phyloP scores from a whole-genome alignment of 129 eudicot genomes.

The Centaurea solstitialis region DNA sequence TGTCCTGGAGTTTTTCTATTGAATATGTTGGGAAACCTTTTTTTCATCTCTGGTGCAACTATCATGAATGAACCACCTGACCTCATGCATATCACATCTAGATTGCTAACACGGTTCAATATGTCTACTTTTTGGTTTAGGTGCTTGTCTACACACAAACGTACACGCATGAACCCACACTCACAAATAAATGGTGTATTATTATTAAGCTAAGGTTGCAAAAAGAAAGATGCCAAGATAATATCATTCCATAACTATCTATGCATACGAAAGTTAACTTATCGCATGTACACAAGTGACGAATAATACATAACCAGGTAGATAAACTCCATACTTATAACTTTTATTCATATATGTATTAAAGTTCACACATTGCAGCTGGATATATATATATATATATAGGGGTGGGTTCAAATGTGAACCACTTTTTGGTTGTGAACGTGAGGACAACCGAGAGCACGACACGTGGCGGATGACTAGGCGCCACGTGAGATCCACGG shows the following conservation, averaged over 20 bases:
- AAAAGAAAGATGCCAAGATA: not conserved
- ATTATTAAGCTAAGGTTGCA: not conserved
- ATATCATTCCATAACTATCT: not conserved
- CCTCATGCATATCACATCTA: constrained; percentile 19
- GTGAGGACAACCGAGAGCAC: too few species aligned
- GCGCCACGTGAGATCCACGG: too few species aligned
- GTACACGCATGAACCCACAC: constrained; percentile 16
- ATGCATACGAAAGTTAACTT: not conserved
- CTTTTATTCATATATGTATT: not conserved
- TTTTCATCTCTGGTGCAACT: constrained; percentile 19
- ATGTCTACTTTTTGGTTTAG: constrained; percentile 19
- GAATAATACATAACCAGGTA: not conserved
- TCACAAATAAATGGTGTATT: not conserved
- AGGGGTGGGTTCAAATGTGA: too few species aligned
- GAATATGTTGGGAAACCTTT: constrained; percentile 22
- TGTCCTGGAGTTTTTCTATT: constrained; percentile 18
- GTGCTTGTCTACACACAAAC: constrained; percentile 33
- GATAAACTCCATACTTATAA: not conserved
- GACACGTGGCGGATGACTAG: too few species aligned
- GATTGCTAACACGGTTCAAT: constrained; percentile 13
- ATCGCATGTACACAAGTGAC: not conserved
- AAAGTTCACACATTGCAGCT: not conserved
- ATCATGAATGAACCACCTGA: constrained; percentile 3
- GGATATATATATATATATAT: too few species aligned
- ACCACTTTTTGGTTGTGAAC: too few species aligned